Conservation (phyloP, 345 rosid genomes). For the Chamaenerion angustifolium region DNA sequence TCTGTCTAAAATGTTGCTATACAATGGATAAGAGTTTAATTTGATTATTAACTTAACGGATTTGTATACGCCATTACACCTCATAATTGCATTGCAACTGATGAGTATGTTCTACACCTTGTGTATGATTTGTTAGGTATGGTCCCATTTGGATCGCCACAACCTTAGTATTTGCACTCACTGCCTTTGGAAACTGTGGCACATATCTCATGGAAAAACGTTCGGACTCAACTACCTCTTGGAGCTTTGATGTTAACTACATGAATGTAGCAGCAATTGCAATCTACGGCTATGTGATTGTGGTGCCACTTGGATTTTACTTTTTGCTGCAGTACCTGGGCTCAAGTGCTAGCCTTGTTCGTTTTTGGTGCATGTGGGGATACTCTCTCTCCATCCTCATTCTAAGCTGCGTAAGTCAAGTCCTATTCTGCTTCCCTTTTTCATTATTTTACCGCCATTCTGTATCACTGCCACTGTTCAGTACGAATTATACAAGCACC, state of each 20-base stretch:
- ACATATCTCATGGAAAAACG: slow-evolving; percentile 66
- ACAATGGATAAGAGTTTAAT: too few species aligned
- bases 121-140: slow-evolving; percentile 38
- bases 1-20: too few species aligned
- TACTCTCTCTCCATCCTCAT: slow-evolving; percentile 74
- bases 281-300: slow-evolving; percentile 58
- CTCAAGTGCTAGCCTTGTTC: slow-evolving; percentile 62
- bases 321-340: slow-evolving; percentile 75
- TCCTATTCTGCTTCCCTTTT: neutral
- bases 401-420: slow-evolving; percentile 50
- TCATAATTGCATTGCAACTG: neutral
- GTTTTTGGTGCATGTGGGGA: slow-evolving; percentile 97
- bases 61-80: too few species aligned
- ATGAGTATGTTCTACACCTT: neutral
- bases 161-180: slow-evolving; percentile 65
- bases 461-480: neutral
- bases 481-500: too few species aligned
- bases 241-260: slow-evolving; percentile 86
- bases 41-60: too few species aligned
- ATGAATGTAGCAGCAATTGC: slow-evolving; percentile 51
- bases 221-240: slow-evolving; percentile 28
- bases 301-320: slow-evolving; percentile 75
- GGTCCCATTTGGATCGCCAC: slow-evolving; percentile 91
- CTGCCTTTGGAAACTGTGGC: slow-evolving; percentile 78
- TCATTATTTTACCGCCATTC: neutral